Base-by-base conservation (phyloP, 495 filamentous ascomycete species). In the Bryoglossum gracile region DNA sequence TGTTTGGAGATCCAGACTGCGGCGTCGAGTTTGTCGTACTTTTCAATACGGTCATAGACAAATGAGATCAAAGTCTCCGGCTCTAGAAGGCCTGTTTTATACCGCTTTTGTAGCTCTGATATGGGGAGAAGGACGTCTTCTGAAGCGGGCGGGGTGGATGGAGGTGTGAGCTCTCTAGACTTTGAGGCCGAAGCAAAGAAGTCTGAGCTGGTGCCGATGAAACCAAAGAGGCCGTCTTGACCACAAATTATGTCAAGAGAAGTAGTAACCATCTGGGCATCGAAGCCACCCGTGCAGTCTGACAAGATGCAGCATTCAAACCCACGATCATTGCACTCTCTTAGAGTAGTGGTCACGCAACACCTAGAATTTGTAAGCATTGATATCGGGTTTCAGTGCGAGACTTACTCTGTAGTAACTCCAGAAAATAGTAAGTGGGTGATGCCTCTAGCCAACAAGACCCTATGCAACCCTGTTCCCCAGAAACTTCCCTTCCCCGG, bases 251-350 rank as follows among this genome's bases (percentile, higher is more conserved):
- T 66, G 45, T 68, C 67, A 16, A 70, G 42, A 3, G 66, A 58
- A 1, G 61, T 65, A 13, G 59, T 60, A 13, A 66, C 64, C 38
- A 59, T 62, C 32, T 65, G 59, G 9, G 51, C 51, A 45, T 68
- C 62, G 38, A 67, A 68, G 0, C 62, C 65, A n/a, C 61, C 64
- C 11, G 61, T 67, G 39, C 67, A 66, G 50, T 67, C 55, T 16
- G 63, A 67, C 57, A 71, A 43, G 1, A 60, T 59, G 66, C 76
- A 74, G 65, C 83, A 87, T 51, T 87, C 82, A 55, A 81, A 87
- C 0, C 83, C 84, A 10, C 83, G 77, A 61, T 86, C 84, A 59
- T 82, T 83, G 42, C 81, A 82, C 54, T 87, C 84, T 38, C 82
- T 70, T 48, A 86, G 69, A 1, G 82, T 86, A 1, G 76, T 82